phyloP scores from a whole-genome alignment of 2,329 filamentous ascomycete species.

The Stachybotrys chartarum region DNA sequence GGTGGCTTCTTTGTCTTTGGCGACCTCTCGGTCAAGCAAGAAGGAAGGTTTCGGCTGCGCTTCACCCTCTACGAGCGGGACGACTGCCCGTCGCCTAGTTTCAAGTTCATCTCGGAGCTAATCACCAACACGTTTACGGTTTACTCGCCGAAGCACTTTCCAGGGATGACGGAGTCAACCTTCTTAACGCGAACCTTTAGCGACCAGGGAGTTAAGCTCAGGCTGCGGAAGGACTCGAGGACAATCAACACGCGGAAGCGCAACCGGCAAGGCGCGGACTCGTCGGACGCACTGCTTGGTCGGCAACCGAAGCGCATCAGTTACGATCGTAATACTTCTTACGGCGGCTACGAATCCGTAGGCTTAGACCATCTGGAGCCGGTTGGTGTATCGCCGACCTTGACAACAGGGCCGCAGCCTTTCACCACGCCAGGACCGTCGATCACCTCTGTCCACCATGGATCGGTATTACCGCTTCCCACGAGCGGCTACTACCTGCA shows the following conservation, averaged over 20 bases:
- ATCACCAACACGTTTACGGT: constrained; percentile 60
- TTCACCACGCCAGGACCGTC: constrained; percentile 5
- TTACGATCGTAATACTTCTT: constrained; percentile 9
- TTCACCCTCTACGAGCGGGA: constrained; percentile 61
- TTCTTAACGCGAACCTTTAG: constrained; percentile 74
- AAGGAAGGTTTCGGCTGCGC: constrained; percentile 64
- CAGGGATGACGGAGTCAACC: constrained; percentile 75
- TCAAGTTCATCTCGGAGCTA: constrained; percentile 16
- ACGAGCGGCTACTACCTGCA: constrained; percentile 7
- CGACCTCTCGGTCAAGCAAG: constrained; percentile 71
- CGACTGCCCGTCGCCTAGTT: constrained; percentile 12
- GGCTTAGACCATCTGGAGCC: constrained; percentile 9
- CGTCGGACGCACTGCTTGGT: constrained; percentile 7
- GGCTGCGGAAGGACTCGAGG: constrained; percentile 76
- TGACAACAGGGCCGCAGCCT: constrained; percentile 5
- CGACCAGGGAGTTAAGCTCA: constrained; percentile 77
- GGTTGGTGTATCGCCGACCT: constrained; percentile 1
- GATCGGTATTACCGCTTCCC: constrained; percentile 8
- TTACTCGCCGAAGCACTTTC: constrained; percentile 60
- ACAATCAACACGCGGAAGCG: constrained; percentile 43
- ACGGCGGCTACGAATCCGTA: constrained; percentile 8
- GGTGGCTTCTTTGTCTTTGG: constrained; percentile 89
- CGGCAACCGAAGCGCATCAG: constrained; percentile 13
- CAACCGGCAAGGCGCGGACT: constrained; percentile 19
- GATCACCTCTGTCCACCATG: constrained; percentile 7